These are phyloP conservation scores for Peribolospora baueri DNA, from an alignment of 768 basidiomycete species.

Conservation along the genomic window DNA sequence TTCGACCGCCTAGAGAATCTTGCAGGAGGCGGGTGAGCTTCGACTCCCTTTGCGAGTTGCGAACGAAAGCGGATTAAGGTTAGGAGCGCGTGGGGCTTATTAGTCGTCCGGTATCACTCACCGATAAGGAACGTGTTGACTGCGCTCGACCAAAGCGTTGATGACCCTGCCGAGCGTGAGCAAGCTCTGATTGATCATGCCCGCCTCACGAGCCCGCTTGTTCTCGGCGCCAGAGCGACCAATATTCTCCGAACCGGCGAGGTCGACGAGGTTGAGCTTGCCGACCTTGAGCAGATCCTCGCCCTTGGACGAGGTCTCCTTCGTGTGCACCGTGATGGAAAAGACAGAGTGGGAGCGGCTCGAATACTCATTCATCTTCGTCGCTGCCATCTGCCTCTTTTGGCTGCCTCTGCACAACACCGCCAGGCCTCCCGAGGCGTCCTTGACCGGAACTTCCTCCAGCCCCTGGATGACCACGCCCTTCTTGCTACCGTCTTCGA, in stretches of 20 bases:
- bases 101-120: constrained; percentile 17
- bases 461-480: constrained; percentile 80
- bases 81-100: not conserved
- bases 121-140: constrained; percentile 79
- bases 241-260: constrained; percentile 94
- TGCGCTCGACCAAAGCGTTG: constrained; percentile 48
- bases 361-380: constrained; percentile 87
- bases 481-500: constrained; percentile 67
- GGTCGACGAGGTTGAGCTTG: constrained; percentile 86
- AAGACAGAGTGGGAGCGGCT: constrained; percentile 94
- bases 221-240: constrained; percentile 87
- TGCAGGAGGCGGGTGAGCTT: constrained; percentile 91
- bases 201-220: constrained; percentile 81
- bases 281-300: constrained; percentile 81
- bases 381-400: constrained; percentile 74
- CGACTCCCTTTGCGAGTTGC: constrained; percentile 43
- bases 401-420: constrained; percentile 73
- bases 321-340: constrained; percentile 80
- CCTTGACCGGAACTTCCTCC: constrained; percentile 66
- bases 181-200: constrained; percentile 94
- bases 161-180: constrained; percentile 93
- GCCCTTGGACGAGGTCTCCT: constrained; percentile 40
- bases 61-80: not conserved
- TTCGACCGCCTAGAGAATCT: constrained; percentile 93
- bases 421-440: constrained; percentile 54